A percentile compares a stretch with the other conserved stretches of the same genome.
Evolutionary conservation across 805 yeast species (phyloP).

Genomic region (Starmerella gropengiesseri): DNA sequence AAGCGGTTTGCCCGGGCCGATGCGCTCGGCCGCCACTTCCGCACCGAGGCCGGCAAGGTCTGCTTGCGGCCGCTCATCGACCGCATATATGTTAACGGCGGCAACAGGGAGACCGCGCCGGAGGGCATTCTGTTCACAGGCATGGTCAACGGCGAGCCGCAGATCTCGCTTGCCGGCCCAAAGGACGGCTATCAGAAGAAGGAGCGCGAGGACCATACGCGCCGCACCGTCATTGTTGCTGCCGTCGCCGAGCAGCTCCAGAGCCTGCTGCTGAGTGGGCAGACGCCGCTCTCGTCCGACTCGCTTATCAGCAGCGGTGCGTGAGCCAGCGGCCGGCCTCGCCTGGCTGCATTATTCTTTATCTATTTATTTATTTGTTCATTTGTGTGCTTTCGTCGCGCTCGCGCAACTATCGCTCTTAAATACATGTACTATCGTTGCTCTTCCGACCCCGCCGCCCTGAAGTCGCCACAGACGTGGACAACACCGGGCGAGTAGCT

Average conservation of each 20-base stretch:
- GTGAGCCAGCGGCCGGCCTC: not conserved
- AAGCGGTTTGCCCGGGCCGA: slow-evolving; percentile 65
- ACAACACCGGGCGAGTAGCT: slow-evolving; percentile 81
- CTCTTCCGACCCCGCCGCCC: no score
- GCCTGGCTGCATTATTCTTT: not conserved
- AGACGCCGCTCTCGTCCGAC: not conserved
- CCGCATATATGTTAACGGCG: slow-evolving; percentile 30
- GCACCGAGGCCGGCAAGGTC: slow-evolving; percentile 62
- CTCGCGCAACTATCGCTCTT: no score
- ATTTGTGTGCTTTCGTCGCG: no score
- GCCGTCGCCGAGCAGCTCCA: slow-evolving; percentile 24
- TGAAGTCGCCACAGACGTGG: slow-evolving; percentile 54
- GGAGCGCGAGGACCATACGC: slow-evolving; percentile 23
- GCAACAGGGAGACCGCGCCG: slow-evolving; percentile 17
- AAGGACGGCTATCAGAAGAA: slow-evolving; percentile 6
- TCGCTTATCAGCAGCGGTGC: not conserved
- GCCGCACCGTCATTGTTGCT: slow-evolving; percentile 24
- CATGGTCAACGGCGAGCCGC: slow-evolving; percentile 17
- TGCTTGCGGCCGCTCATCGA: slow-evolving; percentile 57
- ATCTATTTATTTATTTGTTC: slow-evolving; percentile 1
- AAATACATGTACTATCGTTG: no score
- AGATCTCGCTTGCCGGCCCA: slow-evolving; percentile 14
- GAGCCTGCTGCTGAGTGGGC: slow-evolving; percentile 5
- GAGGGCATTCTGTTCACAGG: slow-evolving; percentile 24
- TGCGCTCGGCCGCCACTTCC: slow-evolving; percentile 63